Conservation (phyloP, 495 filamentous ascomycete species). For the Hypoxylon crocopeplum region DNA sequence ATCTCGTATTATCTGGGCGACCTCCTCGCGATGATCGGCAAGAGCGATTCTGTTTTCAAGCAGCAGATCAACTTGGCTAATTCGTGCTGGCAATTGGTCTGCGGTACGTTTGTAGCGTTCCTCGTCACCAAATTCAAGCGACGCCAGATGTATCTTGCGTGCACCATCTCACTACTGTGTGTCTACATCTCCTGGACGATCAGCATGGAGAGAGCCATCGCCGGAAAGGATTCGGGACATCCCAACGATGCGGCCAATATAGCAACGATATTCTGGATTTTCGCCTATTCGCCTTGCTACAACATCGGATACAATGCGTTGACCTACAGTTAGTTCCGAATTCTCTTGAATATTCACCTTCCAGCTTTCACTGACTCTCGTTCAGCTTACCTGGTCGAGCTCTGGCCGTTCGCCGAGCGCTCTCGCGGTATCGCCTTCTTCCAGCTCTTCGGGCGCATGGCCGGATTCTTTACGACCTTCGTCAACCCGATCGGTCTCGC, state of each 20-base stretch:
- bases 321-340: slow-evolving; percentile 61
- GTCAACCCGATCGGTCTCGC: slow-evolving; percentile 72
- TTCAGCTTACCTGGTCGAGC: slow-evolving; percentile 65
- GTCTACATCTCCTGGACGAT: slow-evolving; percentile 68
- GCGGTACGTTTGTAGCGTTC: slow-evolving; percentile 53
- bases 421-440: slow-evolving; percentile 68
- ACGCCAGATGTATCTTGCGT: slow-evolving; percentile 65
- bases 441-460: slow-evolving; percentile 64
- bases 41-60: slow-evolving; percentile 57
- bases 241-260: slow-evolving; percentile 50
- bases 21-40: slow-evolving; percentile 57
- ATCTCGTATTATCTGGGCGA: slow-evolving; percentile 63
- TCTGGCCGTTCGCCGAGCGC: slow-evolving; percentile 68
- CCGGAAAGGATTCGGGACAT: slow-evolving; percentile 44
- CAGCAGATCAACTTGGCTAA: slow-evolving; percentile 65
- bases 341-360: background rate
- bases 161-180: slow-evolving; percentile 57
- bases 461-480: slow-evolving; percentile 59
- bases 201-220: slow-evolving; percentile 60
- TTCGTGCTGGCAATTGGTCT: slow-evolving; percentile 63
- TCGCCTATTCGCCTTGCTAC: slow-evolving; percentile 67
- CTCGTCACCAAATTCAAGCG: slow-evolving; percentile 62
- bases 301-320: slow-evolving; percentile 73
- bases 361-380: background rate
- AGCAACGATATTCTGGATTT: slow-evolving; percentile 66